Conservation (phyloP, 2,329 filamentous ascomycete species). For the Furcasterigmium furcatum region DNA sequence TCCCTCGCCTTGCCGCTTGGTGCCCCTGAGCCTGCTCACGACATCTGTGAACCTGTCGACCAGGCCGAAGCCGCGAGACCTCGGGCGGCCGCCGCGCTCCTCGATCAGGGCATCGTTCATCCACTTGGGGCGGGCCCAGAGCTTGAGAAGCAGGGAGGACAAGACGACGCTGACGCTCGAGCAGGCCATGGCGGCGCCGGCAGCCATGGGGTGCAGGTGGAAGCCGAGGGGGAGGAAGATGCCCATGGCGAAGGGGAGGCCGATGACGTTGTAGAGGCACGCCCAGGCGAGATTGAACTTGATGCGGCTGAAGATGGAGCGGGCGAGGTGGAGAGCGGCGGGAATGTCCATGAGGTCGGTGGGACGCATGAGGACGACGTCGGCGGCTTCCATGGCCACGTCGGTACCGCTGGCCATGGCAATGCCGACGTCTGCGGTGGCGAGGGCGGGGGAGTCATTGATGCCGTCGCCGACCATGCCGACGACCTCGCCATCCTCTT, state of each 20-base stretch:
- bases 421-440: constrained; percentile 89
- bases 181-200: constrained; percentile 88
- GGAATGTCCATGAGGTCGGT: constrained; percentile 93
- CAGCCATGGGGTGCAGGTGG: constrained; percentile 89
- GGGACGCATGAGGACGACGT: constrained; percentile 92
- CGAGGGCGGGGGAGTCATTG: constrained; percentile 94
- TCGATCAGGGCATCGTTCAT: constrained; percentile 72
- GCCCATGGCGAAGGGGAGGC: constrained; percentile 95
- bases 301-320: constrained; percentile 86
- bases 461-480: constrained; percentile 99
- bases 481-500: constrained; percentile 71
- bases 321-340: constrained; percentile 75
- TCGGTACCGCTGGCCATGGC: constrained; percentile 91
- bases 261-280: constrained; percentile 87
- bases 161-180: constrained; percentile 88
- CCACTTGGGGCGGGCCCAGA: constrained; percentile 83
- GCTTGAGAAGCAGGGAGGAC: constrained; percentile 78
- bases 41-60: constrained; percentile 39
- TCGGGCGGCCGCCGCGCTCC: constrained; percentile 45
- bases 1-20: constrained; percentile 44
- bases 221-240: constrained; percentile 87
- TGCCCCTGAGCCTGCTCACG: constrained; percentile 28
- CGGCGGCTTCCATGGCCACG: constrained; percentile 95
- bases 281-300: constrained; percentile 92
- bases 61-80: constrained; percentile 38